Evolutionary conservation across 345 rosid genomes (phyloP).

Genomic region (Eucalyptus virginea): DNA sequence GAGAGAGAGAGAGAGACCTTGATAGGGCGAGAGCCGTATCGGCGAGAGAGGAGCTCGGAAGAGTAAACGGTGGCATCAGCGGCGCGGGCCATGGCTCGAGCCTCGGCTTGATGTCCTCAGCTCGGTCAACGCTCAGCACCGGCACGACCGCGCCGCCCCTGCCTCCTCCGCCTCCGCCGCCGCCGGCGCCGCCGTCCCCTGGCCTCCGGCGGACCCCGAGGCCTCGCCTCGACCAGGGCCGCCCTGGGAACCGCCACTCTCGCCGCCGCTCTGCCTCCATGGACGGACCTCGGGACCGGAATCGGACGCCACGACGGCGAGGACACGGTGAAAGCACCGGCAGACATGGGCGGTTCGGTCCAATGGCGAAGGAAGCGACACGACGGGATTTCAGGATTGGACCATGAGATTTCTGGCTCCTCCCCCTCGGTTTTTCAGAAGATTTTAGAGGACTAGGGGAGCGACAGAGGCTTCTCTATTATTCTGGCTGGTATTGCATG

Average conservation of each 20-base stretch:
- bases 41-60: constrained; percentile 59
- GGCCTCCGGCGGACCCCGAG: not conserved
- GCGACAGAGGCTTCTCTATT: not conserved
- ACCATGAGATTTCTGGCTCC: not conserved
- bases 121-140: constrained; percentile 21
- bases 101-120: constrained; percentile 87
- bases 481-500: not conserved
- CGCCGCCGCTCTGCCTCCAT: not conserved
- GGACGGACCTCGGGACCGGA: not conserved
- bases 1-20: constrained; percentile 35
- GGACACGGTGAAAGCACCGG: not conserved
- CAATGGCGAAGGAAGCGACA: not conserved
- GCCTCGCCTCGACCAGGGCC: constrained; percentile 28
- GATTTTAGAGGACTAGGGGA: not conserved
- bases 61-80: constrained; percentile 68
- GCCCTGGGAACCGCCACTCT: constrained; percentile 6
- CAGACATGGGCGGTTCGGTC: not conserved
- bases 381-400: not conserved
- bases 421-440: not conserved
- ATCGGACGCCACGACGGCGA: not conserved
- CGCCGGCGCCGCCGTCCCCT: not conserved
- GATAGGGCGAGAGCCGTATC: constrained; percentile 64
- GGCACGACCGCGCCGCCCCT: not conserved
- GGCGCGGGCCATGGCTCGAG: constrained; percentile 74
- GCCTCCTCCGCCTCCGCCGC: not conserved